Conservation (phyloP, 2,329 filamentous ascomycete species). For the Cladosporium sp. region DNA sequence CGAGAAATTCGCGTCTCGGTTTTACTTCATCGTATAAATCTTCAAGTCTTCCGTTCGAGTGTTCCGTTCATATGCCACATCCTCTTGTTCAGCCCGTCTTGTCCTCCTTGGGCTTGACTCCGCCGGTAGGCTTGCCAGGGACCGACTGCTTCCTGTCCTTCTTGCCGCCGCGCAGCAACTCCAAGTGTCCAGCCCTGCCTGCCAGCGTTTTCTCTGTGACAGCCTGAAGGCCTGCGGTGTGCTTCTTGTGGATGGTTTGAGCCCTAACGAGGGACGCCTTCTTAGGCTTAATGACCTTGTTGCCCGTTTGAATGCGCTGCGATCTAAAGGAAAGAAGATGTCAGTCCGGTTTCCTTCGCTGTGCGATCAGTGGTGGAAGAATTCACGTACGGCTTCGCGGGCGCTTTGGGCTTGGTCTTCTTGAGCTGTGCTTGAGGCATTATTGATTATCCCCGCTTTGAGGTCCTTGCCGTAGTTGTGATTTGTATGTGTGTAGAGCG, state of each 20-base stretch:
- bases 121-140: constrained; percentile 12
- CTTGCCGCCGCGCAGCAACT: constrained; percentile 67
- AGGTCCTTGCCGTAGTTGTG: neutral
- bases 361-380: neutral
- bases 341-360: neutral
- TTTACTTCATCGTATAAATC: neutral
- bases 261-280: constrained; percentile 61
- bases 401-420: constrained; percentile 28
- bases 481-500: neutral
- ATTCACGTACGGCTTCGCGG: constrained; percentile 25
- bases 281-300: constrained; percentile 65
- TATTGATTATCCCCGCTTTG: constrained; percentile 17
- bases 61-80: neutral
- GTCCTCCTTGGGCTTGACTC: constrained; percentile 6
- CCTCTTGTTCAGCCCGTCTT: constrained; percentile 11
- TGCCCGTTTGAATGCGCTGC: constrained; percentile 46
- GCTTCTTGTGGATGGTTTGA: constrained; percentile 66
- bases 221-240: constrained; percentile 60
- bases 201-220: constrained; percentile 69
- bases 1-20: neutral
- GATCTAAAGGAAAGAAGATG: constrained; percentile 24
- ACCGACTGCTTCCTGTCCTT: constrained; percentile 48
- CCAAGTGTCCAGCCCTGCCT: constrained; percentile 67
- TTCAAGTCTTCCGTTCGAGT: neutral
- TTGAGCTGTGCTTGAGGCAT: constrained; percentile 36